Evolutionary conservation across 768 basidiomycete genomes (phyloP), one percentile per base, ranked within the genome.

Genomic region (Filobasidium wieringae): DNA sequence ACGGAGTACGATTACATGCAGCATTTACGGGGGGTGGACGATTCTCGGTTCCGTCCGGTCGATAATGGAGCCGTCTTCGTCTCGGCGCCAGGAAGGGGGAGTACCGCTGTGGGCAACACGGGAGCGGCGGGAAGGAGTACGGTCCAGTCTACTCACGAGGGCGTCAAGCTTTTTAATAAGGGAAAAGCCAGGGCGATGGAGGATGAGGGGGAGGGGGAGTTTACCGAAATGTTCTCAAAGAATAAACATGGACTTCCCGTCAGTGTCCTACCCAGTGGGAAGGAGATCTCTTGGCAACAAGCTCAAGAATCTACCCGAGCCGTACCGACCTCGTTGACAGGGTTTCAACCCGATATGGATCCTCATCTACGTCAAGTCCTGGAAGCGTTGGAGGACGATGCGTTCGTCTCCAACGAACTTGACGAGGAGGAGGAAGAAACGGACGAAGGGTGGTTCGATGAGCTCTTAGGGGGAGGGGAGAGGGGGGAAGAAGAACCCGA

Each of bases 1-100:
- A 85, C 88, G 6, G 81, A 90, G 59, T 99, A 99, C 77, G 88
- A 99, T 74, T 99, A 99, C 77, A 90, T 96, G 87, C 86, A 92
- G 72, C 95, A 99, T 75, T 81, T 99, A 41, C 84, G 88, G 12
- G 66, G 80, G 1, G 82, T 88, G 51, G 88, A 88, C 3, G 67
- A 80, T 12, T n/a, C n/a, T n/a, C n/a, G n/a, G n/a, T n/a, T n/a
- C n/a, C n/a, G n/a, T n/a, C 80, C 84, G 57, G 87, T 88, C 69
- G 87, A 84, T 41, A 40, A 27, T 57, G 43, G 86, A 87, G 11
- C 64, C 64, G 76, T 88, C 52, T 78, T 92, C 58, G 77, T 95
- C 51, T 51, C 65, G 45, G 64, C 49, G 19, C 43, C 63, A 54
- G 40, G 51, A 15, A 59, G 61, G 15, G 61, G 61, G 32, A 43